Evolutionary conservation across 106 monocot genomes (phyloP).

Genomic region (Narthecium ossifragum): DNA sequence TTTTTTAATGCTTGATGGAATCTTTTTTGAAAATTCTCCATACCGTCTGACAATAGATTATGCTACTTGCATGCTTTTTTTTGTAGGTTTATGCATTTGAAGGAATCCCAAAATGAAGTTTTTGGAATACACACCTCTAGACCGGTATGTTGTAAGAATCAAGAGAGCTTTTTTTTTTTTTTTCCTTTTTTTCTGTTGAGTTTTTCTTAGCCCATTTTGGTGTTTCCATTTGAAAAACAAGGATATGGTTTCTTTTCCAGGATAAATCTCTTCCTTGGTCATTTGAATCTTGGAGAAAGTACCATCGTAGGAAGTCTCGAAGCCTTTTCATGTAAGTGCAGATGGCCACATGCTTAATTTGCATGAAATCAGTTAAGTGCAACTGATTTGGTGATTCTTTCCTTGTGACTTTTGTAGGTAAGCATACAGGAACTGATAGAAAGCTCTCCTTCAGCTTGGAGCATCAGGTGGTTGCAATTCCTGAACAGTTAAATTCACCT

Average conservation of each 20-base stretch:
- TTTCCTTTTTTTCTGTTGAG: no score
- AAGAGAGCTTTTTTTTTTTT: no score
- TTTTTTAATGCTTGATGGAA: no score
- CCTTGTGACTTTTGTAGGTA: conserved; percentile 33
- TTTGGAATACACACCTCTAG: conserved; percentile 68
- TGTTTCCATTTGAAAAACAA: no score
- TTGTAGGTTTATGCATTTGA: no score
- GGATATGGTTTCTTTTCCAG: conserved; percentile 26
- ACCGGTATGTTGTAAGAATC: conserved; percentile 63
- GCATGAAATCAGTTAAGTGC: no score
- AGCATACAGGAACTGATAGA: conserved; percentile 65
- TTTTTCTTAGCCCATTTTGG: no score
- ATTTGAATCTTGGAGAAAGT: conserved; percentile 81
- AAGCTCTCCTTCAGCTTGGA: conserved; percentile 81
- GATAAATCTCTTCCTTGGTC: conserved; percentile 67
- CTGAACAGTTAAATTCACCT: no score
- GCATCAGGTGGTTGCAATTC: no score
- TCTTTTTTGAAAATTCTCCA: no score
- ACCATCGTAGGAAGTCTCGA: conserved; percentile 77
- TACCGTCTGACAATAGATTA: no score
- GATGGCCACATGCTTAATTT: conserved; percentile 3
- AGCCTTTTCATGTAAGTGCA: conserved; percentile 73
- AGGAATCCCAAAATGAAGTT: conserved; percentile 73
- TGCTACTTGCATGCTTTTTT: no score
- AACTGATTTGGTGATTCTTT: not conserved